Conservation (phyloP, 495 filamentous ascomycete genomes). For the Geoglossum glabrum region DNA sequence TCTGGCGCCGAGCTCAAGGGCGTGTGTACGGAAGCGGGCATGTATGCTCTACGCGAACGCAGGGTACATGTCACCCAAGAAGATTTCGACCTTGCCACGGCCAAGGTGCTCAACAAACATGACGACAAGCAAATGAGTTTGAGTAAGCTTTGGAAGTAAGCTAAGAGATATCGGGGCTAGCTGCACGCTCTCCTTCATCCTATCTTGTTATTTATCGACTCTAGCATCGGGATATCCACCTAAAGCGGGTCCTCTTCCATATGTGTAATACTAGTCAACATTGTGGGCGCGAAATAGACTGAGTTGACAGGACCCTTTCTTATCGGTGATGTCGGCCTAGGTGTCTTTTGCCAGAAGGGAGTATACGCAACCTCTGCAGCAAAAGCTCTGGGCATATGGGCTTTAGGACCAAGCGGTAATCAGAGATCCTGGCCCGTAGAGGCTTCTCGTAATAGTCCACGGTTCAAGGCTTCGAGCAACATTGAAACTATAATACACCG, state of each 20-base stretch:
- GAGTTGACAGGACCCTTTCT: background rate
- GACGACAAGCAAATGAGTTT: constrained; percentile 92
- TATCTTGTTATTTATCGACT: background rate
- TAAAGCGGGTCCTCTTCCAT: constrained; percentile 11
- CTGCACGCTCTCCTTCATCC: background rate
- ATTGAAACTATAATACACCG: constrained; percentile 42
- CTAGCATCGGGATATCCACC: background rate
- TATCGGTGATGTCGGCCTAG: background rate
- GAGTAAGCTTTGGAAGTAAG: constrained; percentile 82
- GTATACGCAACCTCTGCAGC: too few species aligned
- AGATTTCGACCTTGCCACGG: constrained; percentile 95
- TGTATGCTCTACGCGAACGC: constrained; percentile 90
- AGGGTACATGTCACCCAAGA: constrained; percentile 97
- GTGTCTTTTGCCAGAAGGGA: too few species aligned
- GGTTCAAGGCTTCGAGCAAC: background rate
- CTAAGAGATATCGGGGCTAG: constrained; percentile 46
- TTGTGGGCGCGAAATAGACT: constrained; percentile 2
- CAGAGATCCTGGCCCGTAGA: background rate
- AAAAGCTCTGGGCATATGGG: too few species aligned
- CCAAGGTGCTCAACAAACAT: constrained; percentile 99
- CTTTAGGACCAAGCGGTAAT: too few species aligned
- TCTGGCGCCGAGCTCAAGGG: constrained; percentile 94
- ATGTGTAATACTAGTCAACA: constrained; percentile 12
- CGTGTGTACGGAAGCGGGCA: constrained; percentile 90
- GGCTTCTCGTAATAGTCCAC: background rate